phyloP scores from a whole-genome alignment of 305 asterid genomes.

The Fraxinus latifolia region DNA sequence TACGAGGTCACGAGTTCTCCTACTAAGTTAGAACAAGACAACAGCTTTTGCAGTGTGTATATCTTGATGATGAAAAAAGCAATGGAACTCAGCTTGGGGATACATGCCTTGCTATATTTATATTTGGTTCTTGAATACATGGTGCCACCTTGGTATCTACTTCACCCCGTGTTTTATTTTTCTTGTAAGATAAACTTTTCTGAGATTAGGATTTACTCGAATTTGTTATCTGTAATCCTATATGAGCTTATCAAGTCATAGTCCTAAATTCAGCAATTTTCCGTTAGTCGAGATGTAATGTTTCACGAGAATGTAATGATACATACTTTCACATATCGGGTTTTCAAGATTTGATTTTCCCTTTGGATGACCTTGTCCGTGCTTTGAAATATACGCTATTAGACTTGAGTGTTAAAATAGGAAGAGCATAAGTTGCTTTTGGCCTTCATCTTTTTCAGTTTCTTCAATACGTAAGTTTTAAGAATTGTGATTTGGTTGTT shows the following conservation, averaged over 20 bases:
- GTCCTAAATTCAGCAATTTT: neutral
- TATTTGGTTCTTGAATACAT: neutral
- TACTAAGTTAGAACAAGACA: slow-evolving; percentile 27
- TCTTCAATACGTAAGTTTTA: neutral
- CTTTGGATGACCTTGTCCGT: neutral
- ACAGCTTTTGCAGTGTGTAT: neutral
- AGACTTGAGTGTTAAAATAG: neutral
- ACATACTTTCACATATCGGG: neutral
- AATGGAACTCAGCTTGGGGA: neutral
- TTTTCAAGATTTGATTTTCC: neutral
- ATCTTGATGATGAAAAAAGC: neutral
- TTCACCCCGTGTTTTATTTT: neutral
- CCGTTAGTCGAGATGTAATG: neutral
- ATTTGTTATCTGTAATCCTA: neutral
- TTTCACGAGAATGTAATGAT: neutral
- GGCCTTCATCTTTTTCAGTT: neutral
- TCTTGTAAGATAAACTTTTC: neutral
- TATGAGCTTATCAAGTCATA: neutral
- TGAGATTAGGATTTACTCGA: neutral
- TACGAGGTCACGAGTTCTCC: slow-evolving; percentile 52
- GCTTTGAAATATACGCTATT: neutral
- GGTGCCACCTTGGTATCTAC: neutral
- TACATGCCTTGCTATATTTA: neutral
- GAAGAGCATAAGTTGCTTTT: neutral
- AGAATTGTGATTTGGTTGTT: neutral